Evolutionary conservation across 2,329 filamentous ascomycete genomes (phyloP).

Genomic region (Phyllosticta ampelicida): DNA sequence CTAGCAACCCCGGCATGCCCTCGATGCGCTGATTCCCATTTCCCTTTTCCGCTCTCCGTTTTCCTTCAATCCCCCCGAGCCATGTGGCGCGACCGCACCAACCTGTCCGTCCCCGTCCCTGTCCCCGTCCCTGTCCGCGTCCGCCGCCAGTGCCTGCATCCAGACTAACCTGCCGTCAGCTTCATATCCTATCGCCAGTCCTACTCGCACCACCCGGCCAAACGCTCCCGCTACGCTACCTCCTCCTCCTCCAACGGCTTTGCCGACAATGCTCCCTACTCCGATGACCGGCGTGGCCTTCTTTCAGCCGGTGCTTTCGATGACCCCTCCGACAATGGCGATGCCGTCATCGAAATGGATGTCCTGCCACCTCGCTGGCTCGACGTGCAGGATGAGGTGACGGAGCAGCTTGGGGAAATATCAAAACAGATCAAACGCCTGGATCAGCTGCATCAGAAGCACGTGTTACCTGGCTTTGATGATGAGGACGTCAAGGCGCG

Average conservation of each 20-base stretch:
- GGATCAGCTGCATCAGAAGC: conserved; percentile 91
- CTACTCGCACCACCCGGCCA: conserved; percentile 86
- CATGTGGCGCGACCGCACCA: conserved; percentile 99
- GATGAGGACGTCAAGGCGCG: conserved; percentile 80
- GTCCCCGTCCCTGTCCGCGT: conserved; percentile 7
- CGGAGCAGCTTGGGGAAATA: conserved; percentile 69
- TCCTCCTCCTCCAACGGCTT: conserved; percentile 44
- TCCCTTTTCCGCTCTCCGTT: neutral
- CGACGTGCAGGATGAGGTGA: conserved; percentile 87
- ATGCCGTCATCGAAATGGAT: conserved; percentile 98
- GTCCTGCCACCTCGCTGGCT: conserved; percentile 90
- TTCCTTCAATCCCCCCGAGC: conserved; percentile 13
- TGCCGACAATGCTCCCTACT: conserved; percentile 32
- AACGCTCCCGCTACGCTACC: conserved; percentile 61
- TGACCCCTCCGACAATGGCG: conserved; percentile 77
- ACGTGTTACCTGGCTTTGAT: conserved; percentile 91
- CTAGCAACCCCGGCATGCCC: conserved; percentile 3
- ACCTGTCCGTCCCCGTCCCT: conserved; percentile 56
- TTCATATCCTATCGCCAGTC: conserved; percentile 99
- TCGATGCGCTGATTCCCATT: conserved; percentile 5
- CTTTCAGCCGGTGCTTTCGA: conserved; percentile 68
- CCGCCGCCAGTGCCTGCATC: conserved; percentile 11
- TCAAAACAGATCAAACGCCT: conserved; percentile 73
- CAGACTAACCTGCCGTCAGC: conserved; percentile 42
- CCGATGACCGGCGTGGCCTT: conserved; percentile 67